phyloP scores from a whole-genome alignment of 2,329 filamentous ascomycete species.

The Pyricularia sp. region DNA sequence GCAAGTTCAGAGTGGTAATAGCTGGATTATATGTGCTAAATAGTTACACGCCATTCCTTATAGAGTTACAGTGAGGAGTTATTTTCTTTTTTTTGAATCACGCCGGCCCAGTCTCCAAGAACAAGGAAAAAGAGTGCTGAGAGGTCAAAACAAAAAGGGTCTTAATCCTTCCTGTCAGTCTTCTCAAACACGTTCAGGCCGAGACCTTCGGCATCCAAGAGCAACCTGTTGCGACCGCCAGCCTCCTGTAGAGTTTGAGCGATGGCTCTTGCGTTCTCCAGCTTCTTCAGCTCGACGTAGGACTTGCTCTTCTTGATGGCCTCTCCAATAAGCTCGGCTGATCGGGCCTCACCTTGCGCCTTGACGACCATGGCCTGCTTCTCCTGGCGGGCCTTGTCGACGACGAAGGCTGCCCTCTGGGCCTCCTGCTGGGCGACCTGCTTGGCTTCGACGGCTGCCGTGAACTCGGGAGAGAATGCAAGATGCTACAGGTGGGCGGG shows the following conservation, averaged over 20 bases:
- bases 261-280: constrained; percentile 89
- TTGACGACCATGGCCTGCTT: constrained; percentile 98
- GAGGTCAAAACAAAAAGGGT: neutral
- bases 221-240: constrained; percentile 84
- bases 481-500: constrained; percentile 41
- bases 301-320: constrained; percentile 99
- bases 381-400: constrained; percentile 98
- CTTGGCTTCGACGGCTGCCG: constrained; percentile 64
- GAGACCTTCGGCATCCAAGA: constrained; percentile 83
- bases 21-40: neutral
- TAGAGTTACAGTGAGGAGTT: constrained; percentile 2
- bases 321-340: constrained; percentile 94
- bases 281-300: constrained; percentile 95
- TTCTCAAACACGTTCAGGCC: constrained; percentile 74
- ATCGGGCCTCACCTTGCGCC: constrained; percentile 97
- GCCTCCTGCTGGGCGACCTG: constrained; percentile 84
- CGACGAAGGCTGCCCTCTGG: constrained; percentile 91
- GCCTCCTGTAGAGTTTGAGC: constrained; percentile 80
- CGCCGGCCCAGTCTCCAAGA: neutral
- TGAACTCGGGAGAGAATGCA: constrained; percentile 66
- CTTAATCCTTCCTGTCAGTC: constrained; percentile 33
- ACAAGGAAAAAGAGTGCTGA: neutral
- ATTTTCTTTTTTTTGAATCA: neutral
- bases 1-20: neutral
- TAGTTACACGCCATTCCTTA: neutral